Evolutionary conservation across 768 basidiomycete genomes (phyloP), one percentile per base, ranked within the genome.

Genomic region (Crassisporium funariophilum): DNA sequence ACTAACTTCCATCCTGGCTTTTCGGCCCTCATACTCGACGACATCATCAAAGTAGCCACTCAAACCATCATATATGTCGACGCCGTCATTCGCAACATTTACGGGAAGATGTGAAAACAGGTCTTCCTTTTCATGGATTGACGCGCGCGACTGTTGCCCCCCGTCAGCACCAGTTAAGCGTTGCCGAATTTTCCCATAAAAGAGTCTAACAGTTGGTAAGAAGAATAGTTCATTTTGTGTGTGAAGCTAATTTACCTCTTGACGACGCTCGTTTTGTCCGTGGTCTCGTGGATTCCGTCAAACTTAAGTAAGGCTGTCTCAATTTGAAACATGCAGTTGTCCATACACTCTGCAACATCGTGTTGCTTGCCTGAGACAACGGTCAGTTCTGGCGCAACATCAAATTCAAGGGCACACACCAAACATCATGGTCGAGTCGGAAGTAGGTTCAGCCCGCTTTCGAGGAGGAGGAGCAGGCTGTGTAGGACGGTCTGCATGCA

Each of bases 311-410:
- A 64, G 1, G 93, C 94, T 4, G 91, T 88, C 67, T 99, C 97
- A 41, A 98, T 93, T 67, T 98, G 97, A 70, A 97, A 97, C 77
- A 99, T 88, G 72, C 95, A 95, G 59, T 98, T 98, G 67, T 98
- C 95, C 88, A 98, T 92, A 68, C 95, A 98, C 68, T 99, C 97
- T 0, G 95, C 87, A 10, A 98, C 95, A 63, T 99, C 97, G 60
- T 99, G 95, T 59, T 99, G 97, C 57, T 88, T 87, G 4, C 95
- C 94, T 92, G 47, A 24, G 20, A 29, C n/a, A 51, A 37, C 39
- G 24, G 24, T 58, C 31, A 60, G 42, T 27, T 15, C 43, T 23
- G 47, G n/a, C 33, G 19, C 40, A 44, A 2, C 38, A 36, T 24
- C 7, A 2, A 33, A 25, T 27, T 11, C 13, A 7, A 35, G 19